These are phyloP conservation scores for Trichophyton schoenleinii DNA, from an alignment of 2,329 filamentous ascomycete species.

Conservation along the genomic window DNA sequence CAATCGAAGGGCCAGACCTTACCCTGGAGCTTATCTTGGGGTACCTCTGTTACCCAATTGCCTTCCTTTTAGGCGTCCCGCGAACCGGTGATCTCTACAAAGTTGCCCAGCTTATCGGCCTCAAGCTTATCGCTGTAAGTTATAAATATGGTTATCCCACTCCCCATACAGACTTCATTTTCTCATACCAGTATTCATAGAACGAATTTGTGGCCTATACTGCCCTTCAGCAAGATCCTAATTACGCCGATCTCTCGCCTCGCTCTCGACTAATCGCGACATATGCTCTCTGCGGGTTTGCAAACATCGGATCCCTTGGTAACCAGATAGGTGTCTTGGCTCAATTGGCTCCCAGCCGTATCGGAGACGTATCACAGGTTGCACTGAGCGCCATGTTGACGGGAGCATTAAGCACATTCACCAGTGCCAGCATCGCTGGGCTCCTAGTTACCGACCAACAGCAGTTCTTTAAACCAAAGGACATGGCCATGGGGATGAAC, in stretches of 20 bases:
- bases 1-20: constrained; percentile 56
- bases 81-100: constrained; percentile 52
- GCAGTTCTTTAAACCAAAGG: constrained; percentile 5
- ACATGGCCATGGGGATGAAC: not conserved
- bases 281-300: constrained; percentile 70
- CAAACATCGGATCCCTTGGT: constrained; percentile 76
- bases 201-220: constrained; percentile 72
- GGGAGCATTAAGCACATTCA: constrained; percentile 67
- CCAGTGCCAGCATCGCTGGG: constrained; percentile 64
- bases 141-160: constrained; percentile 8
- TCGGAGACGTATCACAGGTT: constrained; percentile 61
- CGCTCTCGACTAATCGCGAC: constrained; percentile 72
- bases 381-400: constrained; percentile 66
- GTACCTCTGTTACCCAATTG: constrained; percentile 64
- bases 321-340: constrained; percentile 81
- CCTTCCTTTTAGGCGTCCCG: constrained; percentile 70
- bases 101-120: constrained; percentile 66
- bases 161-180: constrained; percentile 8
- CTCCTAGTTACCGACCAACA: constrained; percentile 52
- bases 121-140: constrained; percentile 64
- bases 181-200: constrained; percentile 18
- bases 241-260: constrained; percentile 48
- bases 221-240: constrained; percentile 39
- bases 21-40: constrained; percentile 64
- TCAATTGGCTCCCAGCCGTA: constrained; percentile 62